These are phyloP conservation scores for Striga hermonthica DNA, from an alignment of 305 asterid species.

Conservation along the genomic window DNA sequence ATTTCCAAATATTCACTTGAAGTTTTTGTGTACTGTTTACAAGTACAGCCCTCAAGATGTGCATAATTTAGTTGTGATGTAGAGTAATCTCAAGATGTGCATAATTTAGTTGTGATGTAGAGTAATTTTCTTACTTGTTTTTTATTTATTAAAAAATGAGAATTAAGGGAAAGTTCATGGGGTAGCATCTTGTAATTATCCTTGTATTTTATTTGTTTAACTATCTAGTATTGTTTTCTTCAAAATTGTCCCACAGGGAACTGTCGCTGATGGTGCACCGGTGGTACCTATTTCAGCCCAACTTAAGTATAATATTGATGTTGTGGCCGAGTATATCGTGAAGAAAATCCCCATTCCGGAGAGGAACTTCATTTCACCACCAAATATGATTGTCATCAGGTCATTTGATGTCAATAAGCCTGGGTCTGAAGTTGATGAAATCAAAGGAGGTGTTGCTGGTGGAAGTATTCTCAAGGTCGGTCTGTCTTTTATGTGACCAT, in stretches of 20 bases:
- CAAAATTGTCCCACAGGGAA: constrained; percentile 57
- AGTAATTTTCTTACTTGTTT: too few relatives aligned
- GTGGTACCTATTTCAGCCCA: constrained; percentile 96
- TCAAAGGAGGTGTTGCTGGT: constrained; percentile 97
- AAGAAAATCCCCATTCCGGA: constrained; percentile 86
- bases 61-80: not conserved
- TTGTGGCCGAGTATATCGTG: constrained; percentile 78
- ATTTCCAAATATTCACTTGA: not conserved
- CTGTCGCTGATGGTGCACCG: constrained; percentile 89
- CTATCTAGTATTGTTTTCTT: constrained; percentile 16
- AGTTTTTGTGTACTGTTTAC: not conserved
- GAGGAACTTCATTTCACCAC: constrained; percentile 80
- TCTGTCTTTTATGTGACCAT: not conserved
- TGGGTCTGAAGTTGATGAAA: constrained; percentile 94
- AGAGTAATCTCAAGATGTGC: not conserved
- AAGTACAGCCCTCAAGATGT: not conserved
- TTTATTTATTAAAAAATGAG: too few relatives aligned
- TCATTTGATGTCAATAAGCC: constrained; percentile 97
- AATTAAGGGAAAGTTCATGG: too few relatives aligned
- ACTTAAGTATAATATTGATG: constrained; percentile 89
- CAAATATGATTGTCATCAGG: constrained; percentile 94
- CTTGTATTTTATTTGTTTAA: not conserved
- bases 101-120: not conserved
- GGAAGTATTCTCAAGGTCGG: constrained; percentile 88
- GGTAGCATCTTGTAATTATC: not conserved